These are phyloP conservation scores for Comarum palustre DNA, from an alignment of 306 rosid species.

Conservation along the genomic window DNA sequence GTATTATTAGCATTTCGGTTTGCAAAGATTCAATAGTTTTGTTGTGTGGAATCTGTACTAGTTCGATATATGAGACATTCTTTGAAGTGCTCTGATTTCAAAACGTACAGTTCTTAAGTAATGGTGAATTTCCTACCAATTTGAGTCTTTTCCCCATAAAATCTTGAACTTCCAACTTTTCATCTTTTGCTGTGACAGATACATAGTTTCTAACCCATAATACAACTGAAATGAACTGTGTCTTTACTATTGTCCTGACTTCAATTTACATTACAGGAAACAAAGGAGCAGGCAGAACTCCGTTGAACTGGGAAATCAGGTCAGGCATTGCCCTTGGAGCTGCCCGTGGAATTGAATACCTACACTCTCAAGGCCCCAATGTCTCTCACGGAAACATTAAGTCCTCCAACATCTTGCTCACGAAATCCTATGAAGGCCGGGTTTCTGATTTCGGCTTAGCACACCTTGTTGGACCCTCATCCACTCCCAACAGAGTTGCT, in stretches of 20 bases:
- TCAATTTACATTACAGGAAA: slow-evolving; percentile 31
- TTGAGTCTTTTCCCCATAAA: not conserved
- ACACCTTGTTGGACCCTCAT: slow-evolving; percentile 48
- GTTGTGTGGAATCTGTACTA: not conserved
- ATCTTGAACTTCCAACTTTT: not conserved
- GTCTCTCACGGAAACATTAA: slow-evolving; percentile 50
- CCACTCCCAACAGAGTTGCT: slow-evolving; percentile 44
- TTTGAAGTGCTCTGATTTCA: not conserved
- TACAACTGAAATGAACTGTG: not conserved
- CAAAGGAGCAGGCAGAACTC: slow-evolving; percentile 54
- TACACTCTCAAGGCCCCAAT: slow-evolving; percentile 44
- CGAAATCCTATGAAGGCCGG: slow-evolving; percentile 42
- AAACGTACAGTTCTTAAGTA: not conserved
- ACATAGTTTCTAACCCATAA: not conserved
- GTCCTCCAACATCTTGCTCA: slow-evolving; percentile 48
- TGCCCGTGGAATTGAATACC: slow-evolving; percentile 41
- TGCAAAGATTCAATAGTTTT: not conserved
- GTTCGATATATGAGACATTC: not conserved
- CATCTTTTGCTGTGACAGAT: not conserved
- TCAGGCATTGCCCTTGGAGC: slow-evolving; percentile 48
- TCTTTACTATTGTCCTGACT: not conserved
- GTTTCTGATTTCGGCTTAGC: slow-evolving; percentile 53
- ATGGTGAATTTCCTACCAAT: not conserved
- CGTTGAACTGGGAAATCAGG: slow-evolving; percentile 49
- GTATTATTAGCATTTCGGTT: not conserved